Percentiles rank a stretch among this genome's conserved stretches.
These are phyloP conservation scores for Aphanomyces astaci DNA, from an alignment of 352 stramenopile species.

Conservation along the genomic window DNA sequence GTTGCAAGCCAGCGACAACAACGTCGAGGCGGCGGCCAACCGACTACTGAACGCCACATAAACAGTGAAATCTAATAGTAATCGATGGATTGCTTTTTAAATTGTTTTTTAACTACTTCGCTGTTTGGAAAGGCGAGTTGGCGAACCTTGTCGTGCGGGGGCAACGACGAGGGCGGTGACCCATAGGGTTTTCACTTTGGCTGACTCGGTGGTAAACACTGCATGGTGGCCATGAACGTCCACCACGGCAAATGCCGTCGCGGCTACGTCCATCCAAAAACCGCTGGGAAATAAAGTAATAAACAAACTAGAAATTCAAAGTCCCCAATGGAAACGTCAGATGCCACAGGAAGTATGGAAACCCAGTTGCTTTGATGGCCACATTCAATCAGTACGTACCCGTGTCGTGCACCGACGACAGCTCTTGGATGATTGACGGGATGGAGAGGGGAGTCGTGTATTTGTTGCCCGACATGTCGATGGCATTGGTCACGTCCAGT, in stretches of 20 bases:
- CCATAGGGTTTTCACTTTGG: background rate
- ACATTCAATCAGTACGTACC: too few relatives aligned
- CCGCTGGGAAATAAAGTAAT: too few relatives aligned
- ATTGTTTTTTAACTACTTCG: background rate
- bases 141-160: background rate
- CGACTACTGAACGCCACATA: conserved; percentile 66
- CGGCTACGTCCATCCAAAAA: background rate
- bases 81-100: too few relatives aligned
- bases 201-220: conserved; percentile 1
- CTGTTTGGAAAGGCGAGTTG: background rate
- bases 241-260: background rate
- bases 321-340: too few relatives aligned
- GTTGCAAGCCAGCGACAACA: conserved; percentile 70
- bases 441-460: too few relatives aligned
- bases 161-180: background rate
- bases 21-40: conserved; percentile 82
- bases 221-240: background rate
- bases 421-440: background rate
- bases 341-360: too few relatives aligned
- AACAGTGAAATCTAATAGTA: too few relatives aligned
- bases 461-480: background rate
- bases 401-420: background rate
- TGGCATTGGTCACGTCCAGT: background rate
- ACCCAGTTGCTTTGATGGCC: too few relatives aligned
- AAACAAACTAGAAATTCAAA: too few relatives aligned